Conservation (phyloP, 2,329 filamentous ascomycete genomes). For the Gliomastix tumulicola region DNA sequence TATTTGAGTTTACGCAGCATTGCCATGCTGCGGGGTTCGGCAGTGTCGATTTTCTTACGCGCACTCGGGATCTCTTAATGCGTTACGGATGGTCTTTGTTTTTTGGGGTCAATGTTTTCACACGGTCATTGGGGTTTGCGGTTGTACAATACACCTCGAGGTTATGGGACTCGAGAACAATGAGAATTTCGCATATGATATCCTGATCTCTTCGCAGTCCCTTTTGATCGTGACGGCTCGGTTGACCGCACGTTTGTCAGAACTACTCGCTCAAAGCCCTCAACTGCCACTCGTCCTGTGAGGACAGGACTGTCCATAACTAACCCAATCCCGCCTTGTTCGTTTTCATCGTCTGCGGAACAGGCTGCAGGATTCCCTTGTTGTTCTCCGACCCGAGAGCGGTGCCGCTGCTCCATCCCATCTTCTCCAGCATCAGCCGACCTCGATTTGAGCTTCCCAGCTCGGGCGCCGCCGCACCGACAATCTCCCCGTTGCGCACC, state of each 20-base stretch:
- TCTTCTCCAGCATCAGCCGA: slow-evolving; percentile 84
- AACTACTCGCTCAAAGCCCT: too few species aligned
- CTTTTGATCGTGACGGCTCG: background rate
- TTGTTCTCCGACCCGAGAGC: slow-evolving; percentile 76
- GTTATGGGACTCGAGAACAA: slow-evolving; percentile 54
- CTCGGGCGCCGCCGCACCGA: slow-evolving; percentile 79
- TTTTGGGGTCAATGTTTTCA: slow-evolving; percentile 62
- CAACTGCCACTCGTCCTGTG: too few species aligned
- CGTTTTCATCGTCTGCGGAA: slow-evolving; percentile 81
- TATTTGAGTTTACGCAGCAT: too few species aligned
- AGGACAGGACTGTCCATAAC: too few species aligned
- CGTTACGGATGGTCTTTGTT: slow-evolving; percentile 66
- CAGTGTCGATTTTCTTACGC: too few species aligned
- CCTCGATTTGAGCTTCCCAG: slow-evolving; percentile 78
- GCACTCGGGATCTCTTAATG: slow-evolving; percentile 57
- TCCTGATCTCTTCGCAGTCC: slow-evolving; percentile 14
- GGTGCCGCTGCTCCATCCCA: slow-evolving; percentile 90
- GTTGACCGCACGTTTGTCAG: background rate
- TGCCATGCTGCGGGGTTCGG: too few species aligned
- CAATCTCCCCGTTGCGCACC: slow-evolving; percentile 79
- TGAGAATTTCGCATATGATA: slow-evolving; percentile 54
- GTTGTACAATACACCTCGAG: slow-evolving; percentile 68
- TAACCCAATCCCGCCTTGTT: slow-evolving; percentile 77
- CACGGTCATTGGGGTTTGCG: slow-evolving; percentile 64
- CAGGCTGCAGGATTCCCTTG: slow-evolving; percentile 80